Conservation (phyloP, 1,284 basidiomycete genomes). For the Austroboletus sp. region DNA sequence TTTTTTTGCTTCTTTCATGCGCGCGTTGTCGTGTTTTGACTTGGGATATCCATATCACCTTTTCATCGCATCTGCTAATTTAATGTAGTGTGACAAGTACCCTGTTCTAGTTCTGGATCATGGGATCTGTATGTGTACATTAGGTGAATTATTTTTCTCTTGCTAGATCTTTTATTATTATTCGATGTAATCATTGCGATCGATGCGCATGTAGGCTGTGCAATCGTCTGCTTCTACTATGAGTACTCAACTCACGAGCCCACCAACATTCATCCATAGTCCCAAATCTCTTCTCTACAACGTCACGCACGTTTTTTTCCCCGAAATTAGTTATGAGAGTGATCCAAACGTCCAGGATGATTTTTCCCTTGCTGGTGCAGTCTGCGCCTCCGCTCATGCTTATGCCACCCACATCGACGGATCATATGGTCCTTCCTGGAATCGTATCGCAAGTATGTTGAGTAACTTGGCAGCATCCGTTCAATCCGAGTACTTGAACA, state of each 20-base stretch:
- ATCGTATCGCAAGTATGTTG: slow-evolving; percentile 1
- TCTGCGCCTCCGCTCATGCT: not conserved
- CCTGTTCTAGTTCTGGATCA: not conserved
- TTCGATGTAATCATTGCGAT: not conserved
- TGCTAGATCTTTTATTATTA: not conserved
- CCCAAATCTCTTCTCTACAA: not conserved
- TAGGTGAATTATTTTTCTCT: not conserved
- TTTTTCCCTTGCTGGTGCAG: not conserved
- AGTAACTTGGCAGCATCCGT: not conserved
- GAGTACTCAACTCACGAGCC: too few relatives aligned
- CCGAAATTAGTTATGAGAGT: not conserved
- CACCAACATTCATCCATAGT: too few relatives aligned
- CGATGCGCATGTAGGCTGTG: too few relatives aligned
- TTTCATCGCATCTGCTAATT: slow-evolving; percentile 12
- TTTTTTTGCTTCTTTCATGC: too few relatives aligned
- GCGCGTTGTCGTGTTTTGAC: not conserved
- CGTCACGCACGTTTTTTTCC: slow-evolving; percentile 12
- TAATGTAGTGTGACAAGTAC: slow-evolving; percentile 18
- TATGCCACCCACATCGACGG: slow-evolving; percentile 1
- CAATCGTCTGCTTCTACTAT: too few relatives aligned
- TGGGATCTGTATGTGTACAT: slow-evolving; percentile 26
- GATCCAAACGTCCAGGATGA: slow-evolving; percentile 1
- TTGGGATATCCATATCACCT: not conserved
- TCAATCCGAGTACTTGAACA: not conserved
- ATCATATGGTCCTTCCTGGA: not conserved